Percentiles rank a stretch among this genome's conserved stretches.
Evolutionary conservation across 768 basidiomycete genomes (phyloP).

Genomic region (Tremella mesenterica): DNA sequence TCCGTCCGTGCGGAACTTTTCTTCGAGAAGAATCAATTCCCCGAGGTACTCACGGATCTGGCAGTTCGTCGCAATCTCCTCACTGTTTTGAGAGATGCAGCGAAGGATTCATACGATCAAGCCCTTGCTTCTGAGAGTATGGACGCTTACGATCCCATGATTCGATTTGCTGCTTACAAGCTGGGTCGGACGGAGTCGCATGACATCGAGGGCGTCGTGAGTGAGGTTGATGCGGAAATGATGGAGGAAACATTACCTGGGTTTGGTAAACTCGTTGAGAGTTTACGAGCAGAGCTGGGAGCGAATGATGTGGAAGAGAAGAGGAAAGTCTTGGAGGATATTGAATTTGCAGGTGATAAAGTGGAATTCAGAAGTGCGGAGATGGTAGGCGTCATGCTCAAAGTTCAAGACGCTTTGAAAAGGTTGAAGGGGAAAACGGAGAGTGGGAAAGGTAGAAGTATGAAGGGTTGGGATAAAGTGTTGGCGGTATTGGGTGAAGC

Average conservation of each 20-base stretch:
- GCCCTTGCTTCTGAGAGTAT: constrained; percentile 74
- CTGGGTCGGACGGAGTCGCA: constrained; percentile 69
- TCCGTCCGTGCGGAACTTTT: constrained; percentile 75
- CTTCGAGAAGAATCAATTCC: constrained; percentile 65
- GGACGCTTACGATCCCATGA: constrained; percentile 82
- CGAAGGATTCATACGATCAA: constrained; percentile 64
- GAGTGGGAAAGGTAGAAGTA: constrained; percentile 44
- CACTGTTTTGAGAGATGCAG: constrained; percentile 23
- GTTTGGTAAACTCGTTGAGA: constrained; percentile 52
- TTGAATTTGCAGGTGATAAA: constrained; percentile 71
- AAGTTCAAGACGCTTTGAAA: constrained; percentile 67
- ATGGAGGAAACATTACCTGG: constrained; percentile 57
- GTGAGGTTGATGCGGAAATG: constrained; percentile 37
- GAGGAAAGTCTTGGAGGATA: constrained; percentile 54
- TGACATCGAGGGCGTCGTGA: constrained; percentile 41
- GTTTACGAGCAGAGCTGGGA: constrained; percentile 50
- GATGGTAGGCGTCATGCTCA: constrained; percentile 74
- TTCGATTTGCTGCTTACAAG: constrained; percentile 85
- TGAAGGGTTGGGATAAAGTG: constrained; percentile 79
- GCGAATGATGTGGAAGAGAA: constrained; percentile 52
- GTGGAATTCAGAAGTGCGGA: constrained; percentile 85
- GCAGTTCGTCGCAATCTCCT: constrained; percentile 68
- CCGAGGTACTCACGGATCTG: constrained; percentile 60
- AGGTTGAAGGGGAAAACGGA: constrained; percentile 50
- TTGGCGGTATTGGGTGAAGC: constrained; percentile 80